A percentile compares a stretch with the other conserved stretches of the same genome.
Conservation (phyloP, 1,284 basidiomycete species). For the Fistulina hepatica region DNA sequence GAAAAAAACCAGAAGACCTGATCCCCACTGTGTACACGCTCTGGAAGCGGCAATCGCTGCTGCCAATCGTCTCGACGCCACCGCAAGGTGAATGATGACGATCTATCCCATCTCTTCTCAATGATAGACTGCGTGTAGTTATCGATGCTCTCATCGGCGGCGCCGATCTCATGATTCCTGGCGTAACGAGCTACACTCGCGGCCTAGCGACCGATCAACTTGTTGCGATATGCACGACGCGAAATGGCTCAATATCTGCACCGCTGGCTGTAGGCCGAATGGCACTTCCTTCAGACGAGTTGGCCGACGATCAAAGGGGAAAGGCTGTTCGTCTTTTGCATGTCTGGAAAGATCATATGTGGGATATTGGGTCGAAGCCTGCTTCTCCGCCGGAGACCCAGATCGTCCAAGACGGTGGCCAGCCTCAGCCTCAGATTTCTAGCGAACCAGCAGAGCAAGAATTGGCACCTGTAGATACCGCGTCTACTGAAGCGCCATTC, state of each 20-base stretch:
- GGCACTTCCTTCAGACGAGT: slow-evolving; percentile 40
- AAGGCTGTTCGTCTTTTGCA: slow-evolving; percentile 64
- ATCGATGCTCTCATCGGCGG: slow-evolving; percentile 57
- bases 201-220: slow-evolving; percentile 35
- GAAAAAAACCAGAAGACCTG: slow-evolving; percentile 52
- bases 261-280: slow-evolving; percentile 65
- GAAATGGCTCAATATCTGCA: slow-evolving; percentile 29
- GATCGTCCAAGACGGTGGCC: slow-evolving; percentile 16
- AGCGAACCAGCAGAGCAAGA: slow-evolving; percentile 14
- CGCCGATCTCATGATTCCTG: slow-evolving; percentile 73
- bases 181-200: slow-evolving; percentile 32
- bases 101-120: not conserved
- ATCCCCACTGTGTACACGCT: slow-evolving; percentile 73
- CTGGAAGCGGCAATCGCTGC: slow-evolving; percentile 56
- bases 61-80: slow-evolving; percentile 59
- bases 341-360: slow-evolving; percentile 61
- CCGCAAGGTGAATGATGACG: slow-evolving; percentile 2
- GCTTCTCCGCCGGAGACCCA: slow-evolving; percentile 39
- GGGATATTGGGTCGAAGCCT: slow-evolving; percentile 51
- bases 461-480: slow-evolving; percentile 10
- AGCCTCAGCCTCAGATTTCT: slow-evolving; percentile 14
- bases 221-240: slow-evolving; percentile 47
- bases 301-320: slow-evolving; percentile 44
- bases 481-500: slow-evolving; percentile 5
- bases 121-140: slow-evolving; percentile 28